Base-by-base conservation (phyloP, 768 basidiomycete species). In the Amanita rubescens region DNA sequence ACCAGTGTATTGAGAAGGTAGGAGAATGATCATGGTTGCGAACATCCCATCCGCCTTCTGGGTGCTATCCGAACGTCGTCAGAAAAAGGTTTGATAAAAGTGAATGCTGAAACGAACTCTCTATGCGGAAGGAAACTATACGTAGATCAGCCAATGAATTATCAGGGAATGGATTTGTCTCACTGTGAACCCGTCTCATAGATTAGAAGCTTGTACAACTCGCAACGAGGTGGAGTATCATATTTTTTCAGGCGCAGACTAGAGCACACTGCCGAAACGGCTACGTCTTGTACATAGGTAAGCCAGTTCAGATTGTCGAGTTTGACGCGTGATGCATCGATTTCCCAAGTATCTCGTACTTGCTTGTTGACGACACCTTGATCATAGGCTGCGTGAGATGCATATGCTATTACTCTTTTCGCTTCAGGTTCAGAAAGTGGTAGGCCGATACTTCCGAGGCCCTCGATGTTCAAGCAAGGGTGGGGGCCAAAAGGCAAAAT, bases 281-380 rank as follows among this genome's bases (percentile, higher is more conserved):
- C 65, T 0, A 55, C 39, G 3, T 58, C 54, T 17, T 65, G 51
- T 41, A 63, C 27, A 8, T 30, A 79, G 1, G 48, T 32, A 1
- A 52, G 34, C 77, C 78, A 80, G 11, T 60, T 64, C 0, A 70
- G 65, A 57, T 77, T 78, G 9, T 59, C 59, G 51, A 79, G 76
- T 5, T 59, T 59, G 5, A 80, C 62, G 45, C 64, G 59, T 0
- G 55, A 56, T 0, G 74, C 70, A 49, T 75, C 72, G 41, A 80
- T 73, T 58, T 79, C 76, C 76, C 77, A 80, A 2, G 75, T 77
- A 65, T 79, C 72, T 12, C 77, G 62, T 6, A 78, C 75, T 1
- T 64, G 57, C 33, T 63, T 75, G 55, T 79, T 70, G 0, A 77
- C 66, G 6, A 77, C 57, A 10, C 74, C 76, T 49, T 71, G 69